These are phyloP conservation scores for Teratosphaeria epicoccoides DNA, from an alignment of 2,329 filamentous ascomycete species.

Conservation along the genomic window DNA sequence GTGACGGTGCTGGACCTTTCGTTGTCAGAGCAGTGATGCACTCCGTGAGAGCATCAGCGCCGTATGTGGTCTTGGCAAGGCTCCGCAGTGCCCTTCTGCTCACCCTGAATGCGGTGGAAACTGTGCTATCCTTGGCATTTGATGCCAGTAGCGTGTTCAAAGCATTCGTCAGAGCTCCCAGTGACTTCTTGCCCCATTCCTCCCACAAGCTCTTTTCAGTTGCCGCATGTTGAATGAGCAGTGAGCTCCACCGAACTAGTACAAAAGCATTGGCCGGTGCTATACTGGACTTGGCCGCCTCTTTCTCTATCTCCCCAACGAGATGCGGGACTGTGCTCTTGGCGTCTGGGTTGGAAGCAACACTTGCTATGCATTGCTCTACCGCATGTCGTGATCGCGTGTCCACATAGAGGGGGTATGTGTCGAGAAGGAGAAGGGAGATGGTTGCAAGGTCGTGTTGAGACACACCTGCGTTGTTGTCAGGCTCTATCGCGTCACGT, in stretches of 20 bases:
- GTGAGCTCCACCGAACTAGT: conserved; percentile 77
- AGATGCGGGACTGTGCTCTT: conserved; percentile 52
- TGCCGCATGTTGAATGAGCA: conserved; percentile 63
- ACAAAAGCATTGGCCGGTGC: conserved; percentile 76
- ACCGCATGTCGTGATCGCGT: conserved; percentile 72
- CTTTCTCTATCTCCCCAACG: conserved; percentile 55
- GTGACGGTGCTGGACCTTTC: conserved; percentile 53
- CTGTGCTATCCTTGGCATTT: conserved; percentile 53
- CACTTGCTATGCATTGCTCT: conserved; percentile 63
- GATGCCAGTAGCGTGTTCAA: conserved; percentile 67
- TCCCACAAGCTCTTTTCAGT: conserved; percentile 51
- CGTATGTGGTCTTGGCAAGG: conserved; percentile 52
- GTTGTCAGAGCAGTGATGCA: conserved; percentile 57
- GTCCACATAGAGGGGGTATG: conserved; percentile 79
- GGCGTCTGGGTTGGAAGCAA: conserved; percentile 50
- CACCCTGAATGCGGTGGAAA: conserved; percentile 62
- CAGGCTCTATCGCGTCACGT: not conserved
- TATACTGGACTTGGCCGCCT: conserved; percentile 66
- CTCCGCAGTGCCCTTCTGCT: conserved; percentile 71
- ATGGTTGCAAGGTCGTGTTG: conserved; percentile 17
- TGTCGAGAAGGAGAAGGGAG: conserved; percentile 64
- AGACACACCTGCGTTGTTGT: conserved; percentile 3
- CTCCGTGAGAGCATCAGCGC: conserved; percentile 50
- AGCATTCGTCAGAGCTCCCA: conserved; percentile 59
- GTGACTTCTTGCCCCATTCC: conserved; percentile 52